Conservation (phyloP, 2,329 filamentous ascomycete species). For the Pochonia chlamydosporia region DNA sequence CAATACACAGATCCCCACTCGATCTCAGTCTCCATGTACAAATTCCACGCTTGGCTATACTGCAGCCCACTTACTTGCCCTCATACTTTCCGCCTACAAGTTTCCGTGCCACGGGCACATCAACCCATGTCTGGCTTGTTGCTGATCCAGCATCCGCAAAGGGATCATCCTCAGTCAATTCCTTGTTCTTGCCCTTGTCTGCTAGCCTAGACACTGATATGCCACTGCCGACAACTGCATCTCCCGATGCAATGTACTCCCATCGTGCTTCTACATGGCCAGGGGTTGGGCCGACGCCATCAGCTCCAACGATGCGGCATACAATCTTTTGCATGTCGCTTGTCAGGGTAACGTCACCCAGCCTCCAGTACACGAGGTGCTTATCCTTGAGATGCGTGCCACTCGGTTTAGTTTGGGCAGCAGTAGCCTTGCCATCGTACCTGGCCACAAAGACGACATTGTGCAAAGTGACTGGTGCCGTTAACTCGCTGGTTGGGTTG, state of each 20-base stretch:
- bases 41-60: not conserved
- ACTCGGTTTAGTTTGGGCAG: constrained; percentile 70
- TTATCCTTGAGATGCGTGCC: constrained; percentile 77
- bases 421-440: constrained; percentile 62
- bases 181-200: constrained; percentile 46
- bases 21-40: constrained; percentile 1
- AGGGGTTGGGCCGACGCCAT: constrained; percentile 62
- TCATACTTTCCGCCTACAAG: constrained; percentile 73
- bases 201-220: constrained; percentile 58
- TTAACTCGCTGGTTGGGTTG: constrained; percentile 59
- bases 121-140: constrained; percentile 50
- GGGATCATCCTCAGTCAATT: constrained; percentile 51
- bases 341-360: constrained; percentile 67
- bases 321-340: constrained; percentile 70
- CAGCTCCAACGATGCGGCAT: constrained; percentile 70
- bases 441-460: constrained; percentile 71
- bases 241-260: constrained; percentile 49
- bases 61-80: constrained; percentile 26
- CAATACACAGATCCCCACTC: not conserved
- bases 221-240: constrained; percentile 46
- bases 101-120: constrained; percentile 60
- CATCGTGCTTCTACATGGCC: constrained; percentile 80
- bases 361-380: constrained; percentile 72
- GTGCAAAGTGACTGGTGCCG: constrained; percentile 42
- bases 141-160: constrained; percentile 52